Percentiles rank a stretch among this genome's conserved stretches.
phyloP scores from a whole-genome alignment of 192 early-diverging fungal species.

The Umbelopsis isabellina region DNA sequence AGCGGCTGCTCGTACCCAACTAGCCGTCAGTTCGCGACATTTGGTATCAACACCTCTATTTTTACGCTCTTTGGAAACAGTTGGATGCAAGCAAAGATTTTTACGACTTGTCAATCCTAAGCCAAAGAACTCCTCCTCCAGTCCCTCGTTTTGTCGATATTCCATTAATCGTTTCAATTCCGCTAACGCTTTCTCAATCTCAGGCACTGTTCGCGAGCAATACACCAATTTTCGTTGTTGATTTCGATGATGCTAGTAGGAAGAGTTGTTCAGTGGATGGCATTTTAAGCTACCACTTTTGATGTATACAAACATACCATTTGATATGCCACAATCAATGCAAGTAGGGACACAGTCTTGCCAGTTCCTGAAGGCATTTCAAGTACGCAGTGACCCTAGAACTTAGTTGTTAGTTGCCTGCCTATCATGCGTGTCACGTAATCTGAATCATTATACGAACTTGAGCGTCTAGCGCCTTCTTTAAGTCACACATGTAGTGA shows the following conservation, averaged over 20 bases:
- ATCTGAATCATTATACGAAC: conserved; percentile 41
- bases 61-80: conserved; percentile 85
- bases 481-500: conserved; percentile 96
- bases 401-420: background rate
- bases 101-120: conserved; percentile 91
- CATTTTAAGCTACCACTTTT: background rate
- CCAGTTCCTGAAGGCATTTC: conserved; percentile 99
- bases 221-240: conserved; percentile 98
- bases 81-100: conserved; percentile 93
- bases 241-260: conserved; percentile 71
- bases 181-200: conserved; percentile 98
- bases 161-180: conserved; percentile 92
- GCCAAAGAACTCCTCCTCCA: conserved; percentile 83
- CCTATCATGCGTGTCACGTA: background rate
- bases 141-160: conserved; percentile 73
- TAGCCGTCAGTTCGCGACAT: conserved; percentile 90
- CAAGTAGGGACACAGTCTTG: conserved; percentile 95
- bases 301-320: conserved; percentile 50
- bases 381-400: conserved; percentile 90
- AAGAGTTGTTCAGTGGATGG: background rate
- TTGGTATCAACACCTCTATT: conserved; percentile 87
- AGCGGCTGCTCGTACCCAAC: conserved; percentile 81
- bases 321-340: conserved; percentile 96
- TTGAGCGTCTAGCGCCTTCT: conserved; percentile 88
- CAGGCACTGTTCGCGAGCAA: conserved; percentile 99